Conservation (phyloP, 139 green algal species). For the Chlamydomonas urium region DNA sequence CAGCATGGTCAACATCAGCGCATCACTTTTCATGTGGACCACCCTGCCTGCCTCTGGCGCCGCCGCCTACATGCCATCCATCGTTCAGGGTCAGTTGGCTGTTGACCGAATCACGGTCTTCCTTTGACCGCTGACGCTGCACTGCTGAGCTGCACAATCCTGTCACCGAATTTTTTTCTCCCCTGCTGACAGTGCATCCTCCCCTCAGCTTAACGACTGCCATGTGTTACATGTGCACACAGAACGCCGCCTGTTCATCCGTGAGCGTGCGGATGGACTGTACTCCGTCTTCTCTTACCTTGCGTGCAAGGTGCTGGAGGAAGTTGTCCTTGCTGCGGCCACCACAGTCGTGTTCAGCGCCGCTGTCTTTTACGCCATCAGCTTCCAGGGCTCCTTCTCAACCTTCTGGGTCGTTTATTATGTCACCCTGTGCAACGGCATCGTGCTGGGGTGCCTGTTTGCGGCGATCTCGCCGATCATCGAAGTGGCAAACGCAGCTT, state of each 20-base stretch:
- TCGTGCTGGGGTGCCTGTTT: slow-evolving; percentile 67
- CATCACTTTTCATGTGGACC: slow-evolving; percentile 42
- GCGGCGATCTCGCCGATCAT: slow-evolving; percentile 54
- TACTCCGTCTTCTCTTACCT: slow-evolving; percentile 79
- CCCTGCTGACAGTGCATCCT: too few species aligned
- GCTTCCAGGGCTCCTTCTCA: slow-evolving; percentile 24
- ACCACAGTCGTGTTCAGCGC: neutral
- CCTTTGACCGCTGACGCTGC: too few species aligned
- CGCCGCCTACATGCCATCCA: slow-evolving; percentile 65
- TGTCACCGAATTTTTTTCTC: too few species aligned
- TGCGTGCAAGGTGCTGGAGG: slow-evolving; percentile 61
- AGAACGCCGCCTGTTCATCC: slow-evolving; percentile 72
- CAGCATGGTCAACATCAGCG: slow-evolving; percentile 7
- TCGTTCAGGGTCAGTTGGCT: slow-evolving; percentile 46
- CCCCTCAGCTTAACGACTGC: too few species aligned
- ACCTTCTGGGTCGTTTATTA: slow-evolving; percentile 56
- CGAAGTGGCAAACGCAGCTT: too few species aligned
- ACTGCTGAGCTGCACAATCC: too few species aligned
- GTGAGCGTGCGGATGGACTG: slow-evolving; percentile 73
- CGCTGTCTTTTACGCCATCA: neutral
- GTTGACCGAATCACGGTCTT: too few species aligned
- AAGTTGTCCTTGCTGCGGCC: slow-evolving; percentile 16
- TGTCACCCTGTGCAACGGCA: slow-evolving; percentile 34
- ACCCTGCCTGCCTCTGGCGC: slow-evolving; percentile 65
- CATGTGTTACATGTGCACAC: too few species aligned